Conservation (phyloP, 2,329 filamentous ascomycete genomes). For the Aspergillus felis region DNA sequence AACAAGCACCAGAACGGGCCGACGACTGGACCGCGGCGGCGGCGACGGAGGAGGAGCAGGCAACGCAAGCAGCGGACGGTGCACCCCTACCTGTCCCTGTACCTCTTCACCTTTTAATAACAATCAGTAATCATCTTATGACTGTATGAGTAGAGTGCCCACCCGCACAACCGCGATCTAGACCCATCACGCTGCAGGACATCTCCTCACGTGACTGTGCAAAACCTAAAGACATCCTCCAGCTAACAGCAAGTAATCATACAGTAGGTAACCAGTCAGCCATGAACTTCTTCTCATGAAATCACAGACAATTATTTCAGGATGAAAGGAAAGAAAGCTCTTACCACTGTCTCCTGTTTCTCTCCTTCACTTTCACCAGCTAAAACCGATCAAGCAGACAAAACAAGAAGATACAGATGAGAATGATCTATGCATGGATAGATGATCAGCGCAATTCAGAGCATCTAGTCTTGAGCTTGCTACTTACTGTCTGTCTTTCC, state of each 20-base stretch:
- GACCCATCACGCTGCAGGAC: neutral
- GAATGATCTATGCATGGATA: too few relatives aligned
- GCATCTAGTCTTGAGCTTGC: too few relatives aligned
- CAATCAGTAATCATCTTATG: too few relatives aligned
- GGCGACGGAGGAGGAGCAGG: neutral
- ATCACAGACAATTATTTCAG: too few relatives aligned
- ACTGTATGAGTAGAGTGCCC: neutral
- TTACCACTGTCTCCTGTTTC: too few relatives aligned
- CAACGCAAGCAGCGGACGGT: neutral
- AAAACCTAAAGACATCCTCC: constrained; percentile 9
- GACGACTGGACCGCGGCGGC: neutral
- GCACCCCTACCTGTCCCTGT: neutral
- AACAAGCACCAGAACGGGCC: neutral
- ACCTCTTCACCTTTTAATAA: neutral
- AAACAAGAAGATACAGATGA: too few relatives aligned
- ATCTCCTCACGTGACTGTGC: constrained; percentile 16
- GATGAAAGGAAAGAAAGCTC: too few relatives aligned
- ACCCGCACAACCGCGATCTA: neutral
- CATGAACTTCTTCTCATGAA: too few relatives aligned
- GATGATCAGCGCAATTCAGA: neutral
- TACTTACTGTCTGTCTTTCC: too few relatives aligned
- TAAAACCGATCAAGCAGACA: too few relatives aligned
- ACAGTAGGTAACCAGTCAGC: neutral
- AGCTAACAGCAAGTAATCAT: neutral
- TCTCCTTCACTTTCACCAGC: neutral